Evolutionary conservation across 2,329 filamentous ascomycete genomes (phyloP), one percentile per base, ranked within the genome.

Genomic region (Podosphaera xanthii): DNA sequence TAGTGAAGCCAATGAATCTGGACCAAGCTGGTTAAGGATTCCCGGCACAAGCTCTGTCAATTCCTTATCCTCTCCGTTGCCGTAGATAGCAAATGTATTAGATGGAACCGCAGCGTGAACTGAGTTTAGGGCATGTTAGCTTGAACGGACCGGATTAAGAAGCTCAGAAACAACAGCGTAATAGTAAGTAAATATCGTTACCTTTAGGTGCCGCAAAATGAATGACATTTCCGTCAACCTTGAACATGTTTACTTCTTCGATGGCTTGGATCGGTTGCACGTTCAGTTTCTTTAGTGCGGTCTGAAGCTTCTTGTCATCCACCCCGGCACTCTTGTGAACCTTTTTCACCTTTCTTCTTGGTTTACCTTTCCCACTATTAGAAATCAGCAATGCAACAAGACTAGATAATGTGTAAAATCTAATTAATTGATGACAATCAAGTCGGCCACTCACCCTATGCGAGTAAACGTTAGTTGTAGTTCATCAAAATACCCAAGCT

Each of bases 171-270:
- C 33, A 33, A 54, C 40, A 55, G 58, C 48, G 36, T 10, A 40
- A 14, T n/a, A 46, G 30, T 14, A 46, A 57, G 35, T 34, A 14
- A 36, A 12, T 44, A 10, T 8, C 44, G 38, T 10, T 65, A 97
- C 92, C 92, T 81, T 96, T 96, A 69, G 92, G 92, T 71, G 87
- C 87, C 69, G 88, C 86, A 74, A 98, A 98, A 82, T 98, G 92
- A 71, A 98, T 97, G 74, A 98, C 92, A 75, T 98, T 98, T 75
- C 92, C 92, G 73, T 98, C 92, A 72, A 87, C 86, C 86, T 98
- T 98, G 85, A 98, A 98, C 92, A 98, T 98, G 85, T 98, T 98
- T 74, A 98, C 92, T 80, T 98, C 92, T 83, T 98, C 92, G 70
- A 98, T 98, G 66, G 87, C 88, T 79, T 94, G 90, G 76, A 98